Evolutionary conservation across 2,329 filamentous ascomycete species (phyloP).

Genomic region (Venturiaceae sp.): DNA sequence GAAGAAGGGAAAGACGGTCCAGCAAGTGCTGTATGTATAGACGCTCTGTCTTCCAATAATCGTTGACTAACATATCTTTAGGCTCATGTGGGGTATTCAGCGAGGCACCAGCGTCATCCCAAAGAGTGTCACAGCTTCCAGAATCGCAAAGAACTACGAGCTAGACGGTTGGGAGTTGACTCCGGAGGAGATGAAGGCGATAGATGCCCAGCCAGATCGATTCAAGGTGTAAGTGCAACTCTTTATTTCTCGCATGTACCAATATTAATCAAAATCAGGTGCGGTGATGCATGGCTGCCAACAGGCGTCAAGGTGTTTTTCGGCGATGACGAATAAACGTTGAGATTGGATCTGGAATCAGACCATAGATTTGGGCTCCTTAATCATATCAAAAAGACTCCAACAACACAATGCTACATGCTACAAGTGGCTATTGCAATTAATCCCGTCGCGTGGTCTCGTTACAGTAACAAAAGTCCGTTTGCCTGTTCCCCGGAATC

Average conservation of each 20-base stretch:
- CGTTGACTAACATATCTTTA: conserved; percentile 1
- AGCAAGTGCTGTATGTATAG: conserved; percentile 55
- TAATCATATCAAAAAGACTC: neutral
- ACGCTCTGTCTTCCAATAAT: neutral
- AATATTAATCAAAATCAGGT: conserved; percentile 40
- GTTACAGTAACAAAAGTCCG: too few relatives aligned
- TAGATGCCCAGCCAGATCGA: conserved; percentile 60
- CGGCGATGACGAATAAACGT: conserved; percentile 62
- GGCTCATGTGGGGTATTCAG: conserved; percentile 67
- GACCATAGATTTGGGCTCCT: neutral
- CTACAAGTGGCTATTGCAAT: too few relatives aligned
- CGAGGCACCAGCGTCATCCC: conserved; percentile 78
- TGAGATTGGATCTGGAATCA: neutral
- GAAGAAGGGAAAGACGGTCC: conserved; percentile 55
- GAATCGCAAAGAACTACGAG: conserved; percentile 70
- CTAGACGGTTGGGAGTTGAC: conserved; percentile 63
- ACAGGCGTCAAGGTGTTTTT: conserved; percentile 62
- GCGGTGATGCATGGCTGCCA: conserved; percentile 63
- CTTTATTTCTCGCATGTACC: neutral
- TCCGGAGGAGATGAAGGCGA: conserved; percentile 58
- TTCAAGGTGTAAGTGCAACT: conserved; percentile 47
- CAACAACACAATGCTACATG: too few relatives aligned
- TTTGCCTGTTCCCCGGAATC: too few relatives aligned
- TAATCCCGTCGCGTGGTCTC: too few relatives aligned
- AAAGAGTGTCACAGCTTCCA: conserved; percentile 65